Conservation (phyloP, 2,329 filamentous ascomycete species). For the Xenosphaeropsis pyriputrescens region DNA sequence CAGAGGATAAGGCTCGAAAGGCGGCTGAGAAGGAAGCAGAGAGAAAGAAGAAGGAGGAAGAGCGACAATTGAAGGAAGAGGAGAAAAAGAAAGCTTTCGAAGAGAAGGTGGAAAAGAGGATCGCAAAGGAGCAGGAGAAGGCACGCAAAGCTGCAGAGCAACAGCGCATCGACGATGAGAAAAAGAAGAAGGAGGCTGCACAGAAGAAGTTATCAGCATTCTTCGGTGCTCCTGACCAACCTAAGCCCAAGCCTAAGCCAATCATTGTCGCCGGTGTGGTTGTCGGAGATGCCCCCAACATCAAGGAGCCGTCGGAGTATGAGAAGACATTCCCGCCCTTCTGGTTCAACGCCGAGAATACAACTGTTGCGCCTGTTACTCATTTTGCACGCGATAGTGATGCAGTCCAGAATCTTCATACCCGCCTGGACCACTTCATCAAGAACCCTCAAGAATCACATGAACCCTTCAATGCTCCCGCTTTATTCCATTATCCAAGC, state of each 20-base stretch:
- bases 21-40: slow-evolving; percentile 19
- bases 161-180: slow-evolving; percentile 17
- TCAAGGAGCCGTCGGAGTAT: slow-evolving; percentile 33
- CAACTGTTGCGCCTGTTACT: slow-evolving; percentile 46
- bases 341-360: slow-evolving; percentile 53
- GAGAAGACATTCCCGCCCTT: slow-evolving; percentile 68
- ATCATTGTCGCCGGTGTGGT: background rate
- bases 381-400: slow-evolving; percentile 42
- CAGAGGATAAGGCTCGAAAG: slow-evolving; percentile 17
- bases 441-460: background rate
- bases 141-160: slow-evolving; percentile 18
- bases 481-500: slow-evolving; percentile 28
- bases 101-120: slow-evolving; percentile 20
- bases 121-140: slow-evolving; percentile 28
- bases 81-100: slow-evolving; percentile 17
- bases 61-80: slow-evolving; percentile 23
- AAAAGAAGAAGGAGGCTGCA: slow-evolving; percentile 23
- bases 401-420: slow-evolving; percentile 33
- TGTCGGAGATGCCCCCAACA: slow-evolving; percentile 10
- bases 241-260: background rate
- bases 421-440: slow-evolving; percentile 36
- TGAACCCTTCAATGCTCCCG: background rate
- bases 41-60: slow-evolving; percentile 17
- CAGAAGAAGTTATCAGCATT: slow-evolving; percentile 22
- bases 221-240: slow-evolving; percentile 7